These are phyloP conservation scores for barley (Hordeum vulgare) DNA, from an alignment of 176 grass and related monocot species.

Conservation along the genomic window MorexV3_pseudomolecules_assembly NC_058518.1:324740581-324741080, in stretches of 20 bases:
- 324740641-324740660: slow-evolving; percentile 74
- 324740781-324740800: background rate
- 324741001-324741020: background rate
- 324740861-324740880: background rate
- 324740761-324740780: background rate
- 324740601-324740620: slow-evolving; percentile 56
- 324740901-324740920: background rate
- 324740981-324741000: background rate
- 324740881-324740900: background rate
- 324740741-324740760: background rate
- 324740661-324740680: slow-evolving; percentile 68
- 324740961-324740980: background rate
- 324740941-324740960: background rate
- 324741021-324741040: slow-evolving; percentile 48
- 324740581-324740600: background rate
- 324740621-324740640: slow-evolving; percentile 72
- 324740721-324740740: background rate
- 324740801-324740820: background rate
- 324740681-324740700: slow-evolving; percentile 48
- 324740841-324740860: background rate
- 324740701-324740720: background rate
- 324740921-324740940: background rate
- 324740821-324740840: background rate
- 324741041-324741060: slow-evolving; percentile 67
- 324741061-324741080: slow-evolving; percentile 54